Conservation (phyloP, 345 rosid species). For the Eucalyptus camaldulensis region DNA sequence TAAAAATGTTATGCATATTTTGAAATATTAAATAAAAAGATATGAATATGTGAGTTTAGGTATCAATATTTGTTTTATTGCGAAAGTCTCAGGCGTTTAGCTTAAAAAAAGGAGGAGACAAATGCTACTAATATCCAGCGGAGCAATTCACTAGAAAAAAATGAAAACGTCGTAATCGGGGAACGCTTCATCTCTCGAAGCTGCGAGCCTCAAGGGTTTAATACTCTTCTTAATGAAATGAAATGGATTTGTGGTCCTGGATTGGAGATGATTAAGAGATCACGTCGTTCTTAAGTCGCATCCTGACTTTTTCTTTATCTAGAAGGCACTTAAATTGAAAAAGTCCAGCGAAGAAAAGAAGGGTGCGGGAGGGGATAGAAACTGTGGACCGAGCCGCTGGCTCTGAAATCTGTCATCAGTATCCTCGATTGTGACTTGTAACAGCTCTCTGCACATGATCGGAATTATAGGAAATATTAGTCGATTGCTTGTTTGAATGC, state of each 20-base stretch:
- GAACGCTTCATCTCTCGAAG: background rate
- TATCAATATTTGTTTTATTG: background rate
- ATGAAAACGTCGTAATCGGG: background rate
- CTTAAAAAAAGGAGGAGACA: background rate
- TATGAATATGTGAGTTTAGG: background rate
- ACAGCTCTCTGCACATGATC: background rate
- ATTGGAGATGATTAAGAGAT: background rate
- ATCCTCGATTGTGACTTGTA: background rate
- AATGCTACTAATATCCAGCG: background rate
- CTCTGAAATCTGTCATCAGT: background rate
- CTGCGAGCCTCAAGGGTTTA: background rate
- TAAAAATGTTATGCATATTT: background rate
- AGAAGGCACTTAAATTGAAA: background rate
- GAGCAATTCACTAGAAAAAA: background rate
- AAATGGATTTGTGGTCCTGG: background rate
- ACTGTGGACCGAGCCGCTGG: background rate
- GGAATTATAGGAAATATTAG: background rate
- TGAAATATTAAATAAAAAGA: background rate
- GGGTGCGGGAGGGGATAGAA: background rate
- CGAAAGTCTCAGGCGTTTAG: background rate
- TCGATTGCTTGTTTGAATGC: background rate
- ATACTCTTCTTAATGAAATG: background rate
- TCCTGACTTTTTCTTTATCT: background rate
- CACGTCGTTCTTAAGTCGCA: background rate
- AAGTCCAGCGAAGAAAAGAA: background rate